Conservation (phyloP, 768 basidiomycete species). For the Pulveroboletus sp. region DNA sequence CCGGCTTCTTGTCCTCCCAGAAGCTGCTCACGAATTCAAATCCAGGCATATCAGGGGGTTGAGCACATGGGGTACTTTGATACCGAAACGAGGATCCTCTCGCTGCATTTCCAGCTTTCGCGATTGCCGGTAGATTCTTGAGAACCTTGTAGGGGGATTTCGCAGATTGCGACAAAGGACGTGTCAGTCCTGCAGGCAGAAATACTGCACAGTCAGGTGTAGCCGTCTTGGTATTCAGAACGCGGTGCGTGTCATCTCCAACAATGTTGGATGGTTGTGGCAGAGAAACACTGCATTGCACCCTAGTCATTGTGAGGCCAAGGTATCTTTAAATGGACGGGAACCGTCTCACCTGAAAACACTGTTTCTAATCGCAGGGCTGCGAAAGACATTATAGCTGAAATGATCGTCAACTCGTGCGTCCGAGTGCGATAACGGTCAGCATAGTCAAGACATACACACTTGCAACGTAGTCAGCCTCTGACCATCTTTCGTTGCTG, state of each 20-base stretch:
- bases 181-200: conserved; percentile 38
- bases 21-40: conserved; percentile 56
- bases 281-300: conserved; percentile 47
- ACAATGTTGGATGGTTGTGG: conserved; percentile 39
- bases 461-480: conserved; percentile 54
- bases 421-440: neutral
- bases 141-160: conserved; percentile 49
- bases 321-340: neutral
- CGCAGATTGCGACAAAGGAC: conserved; percentile 40
- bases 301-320: conserved; percentile 30
- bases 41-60: conserved; percentile 42
- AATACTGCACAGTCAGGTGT: conserved; percentile 52
- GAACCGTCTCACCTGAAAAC: conserved; percentile 38
- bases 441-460: conserved; percentile 37
- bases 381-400: conserved; percentile 51
- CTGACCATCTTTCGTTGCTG: conserved; percentile 47
- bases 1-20: conserved; percentile 62
- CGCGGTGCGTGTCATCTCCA: conserved; percentile 31
- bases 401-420: neutral
- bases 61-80: conserved; percentile 49
- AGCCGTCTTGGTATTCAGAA: conserved; percentile 45
- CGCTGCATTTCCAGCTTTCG: conserved; percentile 35
- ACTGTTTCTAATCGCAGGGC: conserved; percentile 41
- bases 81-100: conserved; percentile 48
- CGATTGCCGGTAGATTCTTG: conserved; percentile 37